These are phyloP conservation scores for Corrigiola litoralis DNA, from an alignment of 179 eudicot species.

Conservation along the genomic window DNA sequence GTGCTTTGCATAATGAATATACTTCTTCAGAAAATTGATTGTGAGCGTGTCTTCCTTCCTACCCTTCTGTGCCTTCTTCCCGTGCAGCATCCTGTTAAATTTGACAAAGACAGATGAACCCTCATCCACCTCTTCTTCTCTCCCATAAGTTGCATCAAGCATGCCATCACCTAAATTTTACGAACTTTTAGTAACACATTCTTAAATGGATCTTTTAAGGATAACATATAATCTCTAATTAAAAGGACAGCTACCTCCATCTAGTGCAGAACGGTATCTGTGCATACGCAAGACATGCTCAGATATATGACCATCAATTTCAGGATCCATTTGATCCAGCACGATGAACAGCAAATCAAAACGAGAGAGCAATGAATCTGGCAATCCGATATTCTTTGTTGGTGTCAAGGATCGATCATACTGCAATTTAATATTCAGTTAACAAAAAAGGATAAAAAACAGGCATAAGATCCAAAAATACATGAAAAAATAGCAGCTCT, in stretches of 20 bases:
- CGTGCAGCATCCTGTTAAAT: slow-evolving; percentile 87
- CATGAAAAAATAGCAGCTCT: background rate
- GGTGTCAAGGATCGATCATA: slow-evolving; percentile 98
- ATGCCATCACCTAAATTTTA: slow-evolving; percentile 50
- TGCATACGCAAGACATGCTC: slow-evolving; percentile 99
- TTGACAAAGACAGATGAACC: slow-evolving; percentile 73
- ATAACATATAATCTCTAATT: background rate
- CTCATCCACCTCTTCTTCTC: slow-evolving; percentile 69
- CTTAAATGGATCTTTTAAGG: background rate
- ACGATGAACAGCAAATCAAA: slow-evolving; percentile 95
- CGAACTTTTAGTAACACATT: slow-evolving; percentile 12
- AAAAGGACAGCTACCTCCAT: slow-evolving; percentile 57
- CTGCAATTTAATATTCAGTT: slow-evolving; percentile 35
- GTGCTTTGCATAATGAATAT: slow-evolving; percentile 92
- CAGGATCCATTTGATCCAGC: slow-evolving; percentile 99
- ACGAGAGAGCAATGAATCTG: slow-evolving; percentile 97
- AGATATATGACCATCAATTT: slow-evolving; percentile 82
- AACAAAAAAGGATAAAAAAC: background rate
- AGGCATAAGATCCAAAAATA: background rate
- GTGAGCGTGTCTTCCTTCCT: slow-evolving; percentile 73
- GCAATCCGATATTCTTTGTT: slow-evolving; percentile 96
- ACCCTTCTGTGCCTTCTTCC: slow-evolving; percentile 55
- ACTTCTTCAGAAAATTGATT: slow-evolving; percentile 90
- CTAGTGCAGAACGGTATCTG: slow-evolving; percentile 69
- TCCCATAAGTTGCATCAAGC: slow-evolving; percentile 60